phyloP scores from a whole-genome alignment of 169 alveolate genomes.

The Babesia caballi region DNA sequence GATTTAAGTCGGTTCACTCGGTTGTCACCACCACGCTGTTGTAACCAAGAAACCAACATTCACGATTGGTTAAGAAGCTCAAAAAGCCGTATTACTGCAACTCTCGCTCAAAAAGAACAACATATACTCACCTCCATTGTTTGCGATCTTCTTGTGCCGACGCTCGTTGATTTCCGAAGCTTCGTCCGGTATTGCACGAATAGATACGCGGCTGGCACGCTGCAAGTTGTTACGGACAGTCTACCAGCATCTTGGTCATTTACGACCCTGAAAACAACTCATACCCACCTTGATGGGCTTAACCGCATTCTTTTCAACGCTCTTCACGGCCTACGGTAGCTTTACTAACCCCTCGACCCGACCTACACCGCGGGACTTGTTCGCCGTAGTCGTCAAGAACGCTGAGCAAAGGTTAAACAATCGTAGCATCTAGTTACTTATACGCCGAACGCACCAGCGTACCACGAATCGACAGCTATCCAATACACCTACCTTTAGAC shows the following conservation, averaged over 20 bases:
- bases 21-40: too few relatives aligned
- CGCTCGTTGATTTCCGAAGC: slow-evolving; percentile 11
- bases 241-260: not conserved
- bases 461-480: too few relatives aligned
- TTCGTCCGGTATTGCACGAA: slow-evolving; percentile 21
- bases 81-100: slow-evolving; percentile 9
- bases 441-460: too few relatives aligned
- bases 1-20: too few relatives aligned
- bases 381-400: slow-evolving; percentile 10
- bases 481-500: slow-evolving; percentile 14
- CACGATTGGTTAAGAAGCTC: slow-evolving; percentile 26
- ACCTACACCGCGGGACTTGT: slow-evolving; percentile 4
- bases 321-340: not conserved
- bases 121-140: slow-evolving; percentile 11
- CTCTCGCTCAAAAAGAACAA: not conserved
- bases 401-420: slow-evolving; percentile 5
- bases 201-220: slow-evolving; percentile 3
- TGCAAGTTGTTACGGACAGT: not conserved
- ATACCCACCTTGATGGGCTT: slow-evolving; percentile 1
- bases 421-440: too few relatives aligned
- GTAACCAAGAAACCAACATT: too few relatives aligned
- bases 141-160: slow-evolving; percentile 12
- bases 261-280: too few relatives aligned
- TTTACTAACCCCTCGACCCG: not conserved
- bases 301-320: not conserved